Evolutionary conservation across 2,329 filamentous ascomycete genomes (phyloP), one percentile per base, ranked within the genome.

Genomic region (Fusarium pseudonygamai): DNA sequence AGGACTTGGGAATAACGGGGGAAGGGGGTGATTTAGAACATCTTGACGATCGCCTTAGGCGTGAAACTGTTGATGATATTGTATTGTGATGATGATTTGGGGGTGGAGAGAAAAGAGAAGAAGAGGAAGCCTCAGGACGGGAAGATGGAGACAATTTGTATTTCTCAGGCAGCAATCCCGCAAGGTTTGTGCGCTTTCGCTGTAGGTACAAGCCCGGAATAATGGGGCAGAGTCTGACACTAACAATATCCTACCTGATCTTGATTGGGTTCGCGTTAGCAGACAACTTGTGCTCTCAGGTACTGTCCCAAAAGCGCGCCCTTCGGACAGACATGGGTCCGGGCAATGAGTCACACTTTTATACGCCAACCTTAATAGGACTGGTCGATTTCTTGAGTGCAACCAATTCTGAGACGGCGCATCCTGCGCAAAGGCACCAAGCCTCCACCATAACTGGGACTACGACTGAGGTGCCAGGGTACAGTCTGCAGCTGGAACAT

Each of bases 21-120:
- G 78, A 78, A 81, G 42, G 69, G 83, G 80, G 80, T 78, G 81
- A 78, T 86, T 89, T 89, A 91, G 83, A 87, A 86, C 89, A 91
- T 91, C 82, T 84, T 91, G 85, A 78, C 77, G 75, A 80, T 79
- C 82, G 82, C 83, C 81, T 81, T 77, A 75, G 79, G 82, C 80
- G 75, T 80, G 69, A 60, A 65, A 68, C 45, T 73, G 68, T 76
- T 73, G 56, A 79, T 83, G 77, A 49, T 34, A 50, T 28, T 64
- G 18, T 80, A 77, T 76, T 82, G 72, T 83, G 64, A 77, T 72
- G 67, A 78, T 62, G 68, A n/a, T 52, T 66, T 78, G 79, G 78
- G 81, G 78, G 79, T 81, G 77, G 77, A 78, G 78, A 80, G 77
- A 79, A 78, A 79, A 78, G 75, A 78, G 77, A 77, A 82, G 75